These are phyloP conservation scores for Teunomyces lycoperdinae DNA, from an alignment of 805 yeast species.

Conservation along the genomic window DNA sequence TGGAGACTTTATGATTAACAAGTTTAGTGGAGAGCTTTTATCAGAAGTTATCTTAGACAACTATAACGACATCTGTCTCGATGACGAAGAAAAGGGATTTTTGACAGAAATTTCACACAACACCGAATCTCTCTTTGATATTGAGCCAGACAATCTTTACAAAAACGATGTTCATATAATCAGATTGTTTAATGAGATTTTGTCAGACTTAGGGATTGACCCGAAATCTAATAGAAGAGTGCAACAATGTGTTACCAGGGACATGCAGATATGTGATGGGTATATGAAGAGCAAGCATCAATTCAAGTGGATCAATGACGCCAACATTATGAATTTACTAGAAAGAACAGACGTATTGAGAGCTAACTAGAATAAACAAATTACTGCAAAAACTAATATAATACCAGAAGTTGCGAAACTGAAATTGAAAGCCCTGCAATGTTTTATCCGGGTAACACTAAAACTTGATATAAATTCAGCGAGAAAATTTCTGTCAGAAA, in stretches of 20 bases:
- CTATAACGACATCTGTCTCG: conserved; percentile 9
- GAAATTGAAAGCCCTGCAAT: background rate
- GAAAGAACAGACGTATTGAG: background rate
- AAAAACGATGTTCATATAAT: conserved; percentile 39
- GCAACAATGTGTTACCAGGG: background rate
- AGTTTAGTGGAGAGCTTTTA: background rate
- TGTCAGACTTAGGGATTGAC: background rate
- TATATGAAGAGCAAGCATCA: background rate
- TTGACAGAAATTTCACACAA: background rate
- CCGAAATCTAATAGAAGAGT: background rate
- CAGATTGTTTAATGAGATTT: background rate
- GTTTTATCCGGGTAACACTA: background rate
- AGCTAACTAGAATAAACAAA: background rate
- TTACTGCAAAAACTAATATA: background rate
- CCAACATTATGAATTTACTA: background rate
- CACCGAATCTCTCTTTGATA: conserved; percentile 48
- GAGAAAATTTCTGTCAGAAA: background rate
- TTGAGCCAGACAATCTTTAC: conserved; percentile 68
- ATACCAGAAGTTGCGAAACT: background rate
- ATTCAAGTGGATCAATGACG: background rate
- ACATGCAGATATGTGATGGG: background rate
- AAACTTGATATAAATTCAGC: background rate
- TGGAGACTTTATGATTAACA: background rate
- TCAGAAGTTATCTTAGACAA: conserved; percentile 5
- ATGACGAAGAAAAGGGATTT: background rate